Conservation (phyloP, 2,329 filamentous ascomycete species). For the Venturia aucupariae region DNA sequence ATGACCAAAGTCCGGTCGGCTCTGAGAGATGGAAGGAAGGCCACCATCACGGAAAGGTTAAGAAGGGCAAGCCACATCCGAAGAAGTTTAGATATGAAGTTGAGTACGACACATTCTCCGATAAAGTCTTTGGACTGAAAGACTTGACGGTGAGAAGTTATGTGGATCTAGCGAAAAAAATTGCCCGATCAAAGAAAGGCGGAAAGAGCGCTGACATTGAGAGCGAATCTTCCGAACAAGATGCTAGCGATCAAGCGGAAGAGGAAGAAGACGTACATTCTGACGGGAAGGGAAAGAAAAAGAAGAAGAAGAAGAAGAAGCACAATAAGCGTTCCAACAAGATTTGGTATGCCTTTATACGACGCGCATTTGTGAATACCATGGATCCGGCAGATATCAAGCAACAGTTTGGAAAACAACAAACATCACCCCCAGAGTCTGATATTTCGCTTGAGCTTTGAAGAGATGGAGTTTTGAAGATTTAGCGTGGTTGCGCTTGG, state of each 20-base stretch:
- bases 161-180: conserved; percentile 68
- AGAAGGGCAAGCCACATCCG: conserved; percentile 44
- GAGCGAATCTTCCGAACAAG: conserved; percentile 3
- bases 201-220: neutral
- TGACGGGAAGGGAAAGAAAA: conserved; percentile 32
- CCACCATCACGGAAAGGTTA: conserved; percentile 46
- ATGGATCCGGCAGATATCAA: conserved; percentile 55
- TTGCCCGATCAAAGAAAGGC: conserved; percentile 41
- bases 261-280: conserved; percentile 21
- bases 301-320: conserved; percentile 41
- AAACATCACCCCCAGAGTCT: neutral
- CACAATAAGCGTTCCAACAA: conserved; percentile 43
- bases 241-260: conserved; percentile 20
- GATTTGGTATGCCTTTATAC: conserved; percentile 68
- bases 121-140: conserved; percentile 62
- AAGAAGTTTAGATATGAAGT: conserved; percentile 64
- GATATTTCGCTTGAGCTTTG: conserved; percentile 1
- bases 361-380: conserved; percentile 71
- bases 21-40: conserved; percentile 51
- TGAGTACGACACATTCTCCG: conserved; percentile 77
- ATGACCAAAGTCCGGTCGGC: conserved; percentile 20
- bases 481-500: neutral
- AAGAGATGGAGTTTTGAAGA: neutral
- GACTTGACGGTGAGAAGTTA: conserved; percentile 81
- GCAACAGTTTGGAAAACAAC: conserved; percentile 24